phyloP scores from a whole-genome alignment of 2,329 filamentous ascomycete genomes.

The Alternaria gaisen region DNA sequence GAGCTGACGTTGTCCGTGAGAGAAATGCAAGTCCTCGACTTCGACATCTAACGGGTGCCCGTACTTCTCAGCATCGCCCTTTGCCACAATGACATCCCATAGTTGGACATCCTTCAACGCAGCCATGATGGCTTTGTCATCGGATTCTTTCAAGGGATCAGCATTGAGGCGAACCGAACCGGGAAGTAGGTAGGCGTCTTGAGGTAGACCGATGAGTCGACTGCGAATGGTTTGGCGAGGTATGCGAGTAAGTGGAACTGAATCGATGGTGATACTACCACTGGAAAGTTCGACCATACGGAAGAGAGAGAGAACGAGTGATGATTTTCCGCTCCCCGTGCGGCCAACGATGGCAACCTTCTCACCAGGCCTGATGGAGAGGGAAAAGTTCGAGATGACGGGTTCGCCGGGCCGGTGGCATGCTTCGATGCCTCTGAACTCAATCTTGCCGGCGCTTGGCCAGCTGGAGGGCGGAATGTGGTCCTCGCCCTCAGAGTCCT shows the following conservation, averaged over 20 bases:
- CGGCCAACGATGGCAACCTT: slow-evolving; percentile 63
- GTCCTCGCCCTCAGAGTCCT: slow-evolving; percentile 63
- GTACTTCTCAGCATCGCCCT: slow-evolving; percentile 42
- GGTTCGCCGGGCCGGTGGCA: slow-evolving; percentile 51
- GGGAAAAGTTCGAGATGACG: slow-evolving; percentile 57
- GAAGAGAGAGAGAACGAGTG: slow-evolving; percentile 59
- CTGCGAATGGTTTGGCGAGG: slow-evolving; percentile 58
- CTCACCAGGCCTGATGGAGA: slow-evolving; percentile 59
- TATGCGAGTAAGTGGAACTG: slow-evolving; percentile 56
- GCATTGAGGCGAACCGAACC: slow-evolving; percentile 60
- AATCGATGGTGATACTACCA: slow-evolving; percentile 59
- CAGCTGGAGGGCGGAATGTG: slow-evolving; percentile 52
- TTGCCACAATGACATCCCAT: slow-evolving; percentile 50
- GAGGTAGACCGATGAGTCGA: slow-evolving; percentile 58
- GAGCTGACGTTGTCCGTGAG: slow-evolving; percentile 67
- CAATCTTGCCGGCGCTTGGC: slow-evolving; percentile 55
- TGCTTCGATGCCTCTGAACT: slow-evolving; percentile 57
- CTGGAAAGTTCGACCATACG: slow-evolving; percentile 58
- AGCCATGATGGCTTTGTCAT: slow-evolving; percentile 53
- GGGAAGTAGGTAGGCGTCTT: slow-evolving; percentile 62
- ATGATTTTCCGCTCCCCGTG: slow-evolving; percentile 64
- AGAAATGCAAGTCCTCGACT: slow-evolving; percentile 45
- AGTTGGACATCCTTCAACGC: slow-evolving; percentile 59
- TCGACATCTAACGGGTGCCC: slow-evolving; percentile 43
- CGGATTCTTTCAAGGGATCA: slow-evolving; percentile 53